These are phyloP conservation scores for Phoma herbarum DNA, from an alignment of 2,329 filamentous ascomycete species.

Conservation along the genomic window DNA sequence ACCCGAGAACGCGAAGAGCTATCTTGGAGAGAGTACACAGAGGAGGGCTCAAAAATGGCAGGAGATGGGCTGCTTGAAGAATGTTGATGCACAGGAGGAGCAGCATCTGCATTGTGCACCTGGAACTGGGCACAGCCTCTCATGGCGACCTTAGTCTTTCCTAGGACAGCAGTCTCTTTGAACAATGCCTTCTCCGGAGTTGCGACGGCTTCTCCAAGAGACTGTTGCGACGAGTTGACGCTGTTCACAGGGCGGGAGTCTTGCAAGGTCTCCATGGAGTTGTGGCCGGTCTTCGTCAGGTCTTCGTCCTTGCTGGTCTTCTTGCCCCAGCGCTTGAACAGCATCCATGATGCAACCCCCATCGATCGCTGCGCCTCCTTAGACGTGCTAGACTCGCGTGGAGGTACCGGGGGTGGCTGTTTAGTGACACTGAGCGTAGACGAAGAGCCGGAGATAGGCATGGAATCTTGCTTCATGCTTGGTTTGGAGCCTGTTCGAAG, in stretches of 20 bases:
- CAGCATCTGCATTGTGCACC: constrained; percentile 4
- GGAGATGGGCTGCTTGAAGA: constrained; percentile 26
- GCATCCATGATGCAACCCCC: constrained; percentile 39
- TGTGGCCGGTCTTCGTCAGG: constrained; percentile 10
- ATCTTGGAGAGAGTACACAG: constrained; percentile 38
- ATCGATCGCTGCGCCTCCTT: constrained; percentile 44
- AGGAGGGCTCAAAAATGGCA: constrained; percentile 29
- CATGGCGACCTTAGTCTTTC: constrained; percentile 5
- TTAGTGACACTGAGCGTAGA: constrained; percentile 31
- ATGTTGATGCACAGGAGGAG: constrained; percentile 21
- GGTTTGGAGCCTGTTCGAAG: constrained; percentile 33
- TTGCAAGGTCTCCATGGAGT: constrained; percentile 16
- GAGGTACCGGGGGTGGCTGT: constrained; percentile 38
- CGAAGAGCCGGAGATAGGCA: constrained; percentile 35
- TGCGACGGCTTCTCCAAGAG: constrained; percentile 14
- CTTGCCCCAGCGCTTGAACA: constrained; percentile 33
- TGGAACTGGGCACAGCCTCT: constrained; percentile 20
- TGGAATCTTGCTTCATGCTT: constrained; percentile 32
- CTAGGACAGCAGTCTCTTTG: constrained; percentile 20
- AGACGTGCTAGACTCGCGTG: constrained; percentile 44
- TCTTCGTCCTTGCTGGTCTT: constrained; percentile 21
- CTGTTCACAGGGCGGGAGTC: not conserved
- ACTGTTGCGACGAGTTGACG: constrained; percentile 5
- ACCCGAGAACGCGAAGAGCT: constrained; percentile 25
- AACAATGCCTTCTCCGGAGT: constrained; percentile 25